Evolutionary conservation across 2,329 filamentous ascomycete species (phyloP).

Genomic region (Grosmannia huntii): DNA sequence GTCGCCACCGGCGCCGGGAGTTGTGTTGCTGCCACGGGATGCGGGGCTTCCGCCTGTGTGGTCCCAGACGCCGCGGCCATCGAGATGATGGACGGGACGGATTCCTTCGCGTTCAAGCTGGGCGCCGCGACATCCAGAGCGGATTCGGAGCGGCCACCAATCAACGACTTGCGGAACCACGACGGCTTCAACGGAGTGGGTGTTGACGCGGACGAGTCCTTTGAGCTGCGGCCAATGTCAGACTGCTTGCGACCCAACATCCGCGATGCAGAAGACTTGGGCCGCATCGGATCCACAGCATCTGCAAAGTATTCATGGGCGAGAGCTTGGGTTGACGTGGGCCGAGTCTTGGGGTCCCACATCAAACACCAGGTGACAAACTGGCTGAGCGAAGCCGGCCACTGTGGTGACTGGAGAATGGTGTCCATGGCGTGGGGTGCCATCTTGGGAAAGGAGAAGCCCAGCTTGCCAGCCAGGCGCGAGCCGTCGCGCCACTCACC

Average conservation of each 20-base stretch:
- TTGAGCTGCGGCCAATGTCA: slow-evolving; percentile 56
- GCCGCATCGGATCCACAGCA: slow-evolving; percentile 79
- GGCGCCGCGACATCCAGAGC: slow-evolving; percentile 38
- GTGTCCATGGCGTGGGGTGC: slow-evolving; percentile 93
- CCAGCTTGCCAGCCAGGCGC: slow-evolving; percentile 83
- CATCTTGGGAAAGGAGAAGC: slow-evolving; percentile 99
- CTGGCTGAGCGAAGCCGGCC: slow-evolving; percentile 75
- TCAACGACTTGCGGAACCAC: slow-evolving; percentile 93
- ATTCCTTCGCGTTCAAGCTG: slow-evolving; percentile 1
- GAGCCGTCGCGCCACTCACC: slow-evolving; percentile 97
- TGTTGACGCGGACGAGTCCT: slow-evolving; percentile 44
- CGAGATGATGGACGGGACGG: neutral
- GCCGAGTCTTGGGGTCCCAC: slow-evolving; percentile 91
- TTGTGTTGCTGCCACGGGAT: neutral
- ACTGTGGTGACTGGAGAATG: slow-evolving; percentile 79
- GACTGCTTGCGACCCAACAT: slow-evolving; percentile 85
- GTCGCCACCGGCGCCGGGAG: neutral
- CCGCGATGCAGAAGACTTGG: slow-evolving; percentile 79
- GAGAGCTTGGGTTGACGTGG: slow-evolving; percentile 86
- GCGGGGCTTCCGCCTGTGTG: neutral
- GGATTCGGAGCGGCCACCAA: slow-evolving; percentile 57
- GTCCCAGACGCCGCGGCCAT: neutral
- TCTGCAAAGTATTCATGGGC: slow-evolving; percentile 91
- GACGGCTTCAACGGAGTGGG: slow-evolving; percentile 71
- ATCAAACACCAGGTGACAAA: slow-evolving; percentile 98